Evolutionary conservation across 805 yeast genomes (phyloP), one percentile per base, ranked within the genome.

Genomic region (Kodamaea neixiangensis): DNA sequence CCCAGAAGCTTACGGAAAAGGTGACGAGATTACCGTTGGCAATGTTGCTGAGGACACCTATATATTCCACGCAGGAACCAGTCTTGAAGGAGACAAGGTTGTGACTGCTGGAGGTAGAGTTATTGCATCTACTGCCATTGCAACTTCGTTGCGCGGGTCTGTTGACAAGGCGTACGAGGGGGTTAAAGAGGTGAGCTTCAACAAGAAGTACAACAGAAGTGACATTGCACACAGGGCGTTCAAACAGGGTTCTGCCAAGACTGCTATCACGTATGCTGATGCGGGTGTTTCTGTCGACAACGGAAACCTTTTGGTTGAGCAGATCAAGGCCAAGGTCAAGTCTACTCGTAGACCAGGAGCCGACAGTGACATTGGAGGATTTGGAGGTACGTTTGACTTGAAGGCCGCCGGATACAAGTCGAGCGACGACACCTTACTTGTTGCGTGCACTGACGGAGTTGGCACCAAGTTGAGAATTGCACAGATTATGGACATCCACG

Each of bases 371-470:
- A 94, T 94, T 61, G 99, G 99, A 65, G 99, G 99, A 1, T 94
- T 94, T 65, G 99, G 99, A 58, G 99, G 99, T 58, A 74, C 93
- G 41, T 96, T 94, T 59, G 99, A 96, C 68, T 78, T 94, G 63
- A 81, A 83, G 59, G 83, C 85, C 47, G 96, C 96, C 42, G 98
- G 98, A 5, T 94, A 85, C 72, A 47, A 42, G 46, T 83, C 84
- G 58, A 81, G 90, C 17, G 82, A 80, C 57, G 85, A 87, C 51
- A 84, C 90, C n/a, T 71, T 94, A 50, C 76, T 94, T 52, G 98
- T 94, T 39, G 97, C 94, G 53, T 98, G 99, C 53, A 94, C 99
- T 44, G 99, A 94, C 72, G 99, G 99, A 72, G 98, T 94, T 52
- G 99, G 99, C 58, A 93, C 99, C 54, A 94, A 94, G 73, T 82